Conservation (phyloP, 2,329 filamentous ascomycete species). For the Thielaviopsis punctulata region DNA sequence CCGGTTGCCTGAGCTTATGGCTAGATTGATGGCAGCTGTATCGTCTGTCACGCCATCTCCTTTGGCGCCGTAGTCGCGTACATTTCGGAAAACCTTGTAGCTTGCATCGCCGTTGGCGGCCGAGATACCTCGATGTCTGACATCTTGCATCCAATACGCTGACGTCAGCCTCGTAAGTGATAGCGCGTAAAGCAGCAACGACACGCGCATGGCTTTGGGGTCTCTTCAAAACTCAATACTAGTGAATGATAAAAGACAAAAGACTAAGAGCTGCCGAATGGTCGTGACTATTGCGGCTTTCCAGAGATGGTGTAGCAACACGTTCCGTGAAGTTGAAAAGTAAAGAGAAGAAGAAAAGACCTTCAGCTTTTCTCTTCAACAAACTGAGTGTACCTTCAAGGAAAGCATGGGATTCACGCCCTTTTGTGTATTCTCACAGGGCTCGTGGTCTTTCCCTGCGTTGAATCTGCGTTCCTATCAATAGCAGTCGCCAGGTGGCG, state of each 20-base stretch:
- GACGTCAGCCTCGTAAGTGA: conserved; percentile 3
- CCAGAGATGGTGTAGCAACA: no score
- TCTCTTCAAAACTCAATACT: no score
- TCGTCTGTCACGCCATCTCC: conserved; percentile 23
- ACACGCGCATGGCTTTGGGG: background rate
- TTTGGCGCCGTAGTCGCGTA: conserved; percentile 26
- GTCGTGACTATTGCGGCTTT: no score
- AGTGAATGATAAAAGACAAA: background rate
- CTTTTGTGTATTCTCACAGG: background rate
- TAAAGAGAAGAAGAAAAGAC: no score
- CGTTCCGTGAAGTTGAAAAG: no score
- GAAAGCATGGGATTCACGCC: background rate
- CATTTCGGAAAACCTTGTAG: conserved; percentile 31
- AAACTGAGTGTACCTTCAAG: no score
- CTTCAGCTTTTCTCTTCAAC: background rate
- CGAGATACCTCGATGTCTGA: conserved; percentile 29
- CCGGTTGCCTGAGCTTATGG: conserved; percentile 23
- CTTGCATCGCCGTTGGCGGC: conserved; percentile 25
- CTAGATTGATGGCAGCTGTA: conserved; percentile 21
- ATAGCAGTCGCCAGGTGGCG: background rate
- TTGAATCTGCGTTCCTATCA: background rate
- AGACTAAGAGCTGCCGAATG: background rate
- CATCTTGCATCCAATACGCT: conserved; percentile 26
- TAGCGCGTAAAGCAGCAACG: background rate
- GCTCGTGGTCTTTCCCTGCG: background rate